phyloP scores from a whole-genome alignment of 768 basidiomycete genomes.

The Calocera viscosa region DNA sequence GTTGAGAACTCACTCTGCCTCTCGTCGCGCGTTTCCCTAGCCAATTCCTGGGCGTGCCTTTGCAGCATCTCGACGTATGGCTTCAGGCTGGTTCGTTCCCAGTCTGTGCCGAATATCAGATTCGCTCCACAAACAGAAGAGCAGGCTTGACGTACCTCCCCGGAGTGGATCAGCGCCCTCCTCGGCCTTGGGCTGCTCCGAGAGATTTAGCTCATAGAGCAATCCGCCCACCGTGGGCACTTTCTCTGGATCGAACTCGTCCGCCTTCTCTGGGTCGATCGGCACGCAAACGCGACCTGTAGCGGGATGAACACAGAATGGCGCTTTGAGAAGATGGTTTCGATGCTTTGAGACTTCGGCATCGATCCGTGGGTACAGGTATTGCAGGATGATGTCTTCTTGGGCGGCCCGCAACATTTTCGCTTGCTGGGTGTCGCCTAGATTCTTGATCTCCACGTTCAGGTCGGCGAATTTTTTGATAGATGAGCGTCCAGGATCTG shows the following conservation, averaged over 20 bases:
- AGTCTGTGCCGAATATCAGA: slow-evolving; percentile 37
- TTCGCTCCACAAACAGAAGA: slow-evolving; percentile 5
- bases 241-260: slow-evolving; percentile 66
- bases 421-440: slow-evolving; percentile 2
- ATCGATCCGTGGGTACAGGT: slow-evolving; percentile 92
- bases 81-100: slow-evolving; percentile 76
- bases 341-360: slow-evolving; percentile 94
- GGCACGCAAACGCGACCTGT: slow-evolving; percentile 89
- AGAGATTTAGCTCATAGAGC: slow-evolving; percentile 59
- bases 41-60: slow-evolving; percentile 40
- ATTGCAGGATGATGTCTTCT: slow-evolving; percentile 83
- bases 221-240: slow-evolving; percentile 84
- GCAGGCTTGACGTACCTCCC: slow-evolving; percentile 12
- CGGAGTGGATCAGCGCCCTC: slow-evolving; percentile 42
- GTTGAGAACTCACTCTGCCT: slow-evolving; percentile 27
- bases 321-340: slow-evolving; percentile 94
- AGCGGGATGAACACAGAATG: slow-evolving; percentile 93
- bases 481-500: slow-evolving; percentile 43
- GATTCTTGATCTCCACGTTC: slow-evolving; percentile 12
- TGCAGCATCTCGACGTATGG: slow-evolving; percentile 87
- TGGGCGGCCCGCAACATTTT: slow-evolving; percentile 17
- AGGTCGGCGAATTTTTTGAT: slow-evolving; percentile 64
- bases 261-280: slow-evolving; percentile 59
- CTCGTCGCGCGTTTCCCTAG: slow-evolving; percentile 24
- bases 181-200: slow-evolving; percentile 17